These are phyloP conservation scores for Alloascoidea hylecoeti DNA, from an alignment of 805 yeast genomes.

Conservation along the genomic window DNA sequence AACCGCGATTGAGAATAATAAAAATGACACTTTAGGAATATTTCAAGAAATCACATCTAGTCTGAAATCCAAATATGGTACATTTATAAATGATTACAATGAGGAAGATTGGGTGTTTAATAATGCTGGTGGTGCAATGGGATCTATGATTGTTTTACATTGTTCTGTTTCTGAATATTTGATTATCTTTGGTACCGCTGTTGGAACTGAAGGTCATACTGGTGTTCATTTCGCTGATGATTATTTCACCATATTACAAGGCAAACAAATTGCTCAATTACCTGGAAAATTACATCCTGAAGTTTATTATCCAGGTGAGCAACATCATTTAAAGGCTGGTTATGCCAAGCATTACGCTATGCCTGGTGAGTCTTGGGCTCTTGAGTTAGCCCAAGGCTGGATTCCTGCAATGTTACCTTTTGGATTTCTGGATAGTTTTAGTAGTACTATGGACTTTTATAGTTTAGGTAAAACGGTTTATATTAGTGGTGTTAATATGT, in stretches of 20 bases:
- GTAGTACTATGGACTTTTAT: conserved; percentile 67
- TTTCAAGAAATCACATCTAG: conserved; percentile 45
- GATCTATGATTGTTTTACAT: conserved; percentile 82
- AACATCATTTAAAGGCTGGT: conserved; percentile 69
- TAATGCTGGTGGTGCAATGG: conserved; percentile 98
- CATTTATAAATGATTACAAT: conserved; percentile 54
- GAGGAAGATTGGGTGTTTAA: conserved; percentile 88
- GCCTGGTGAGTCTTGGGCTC: conserved; percentile 73
- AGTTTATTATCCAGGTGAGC: conserved; percentile 76
- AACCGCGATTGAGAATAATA: conserved; percentile 27
- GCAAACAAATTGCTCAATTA: conserved; percentile 61
- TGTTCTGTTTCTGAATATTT: conserved; percentile 90
- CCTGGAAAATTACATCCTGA: conserved; percentile 53
- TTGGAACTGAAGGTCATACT: conserved; percentile 92
- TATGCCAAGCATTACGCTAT: conserved; percentile 71
- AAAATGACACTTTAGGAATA: conserved; percentile 39
- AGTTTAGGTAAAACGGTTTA: conserved; percentile 57
- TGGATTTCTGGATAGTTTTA: conserved; percentile 70
- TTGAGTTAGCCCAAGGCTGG: conserved; percentile 98
- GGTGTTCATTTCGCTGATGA: conserved; percentile 97
- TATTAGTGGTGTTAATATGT: conserved; percentile 72
- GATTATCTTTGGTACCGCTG: conserved; percentile 85
- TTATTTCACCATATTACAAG: conserved; percentile 81
- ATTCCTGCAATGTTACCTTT: conserved; percentile 96
- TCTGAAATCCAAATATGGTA: conserved; percentile 56